A percentile compares a stretch with the other conserved stretches of the same genome.
These are phyloP conservation scores for Blastobotrys americana DNA, from an alignment of 805 yeast genomes.

Conservation along the genomic window DNA sequence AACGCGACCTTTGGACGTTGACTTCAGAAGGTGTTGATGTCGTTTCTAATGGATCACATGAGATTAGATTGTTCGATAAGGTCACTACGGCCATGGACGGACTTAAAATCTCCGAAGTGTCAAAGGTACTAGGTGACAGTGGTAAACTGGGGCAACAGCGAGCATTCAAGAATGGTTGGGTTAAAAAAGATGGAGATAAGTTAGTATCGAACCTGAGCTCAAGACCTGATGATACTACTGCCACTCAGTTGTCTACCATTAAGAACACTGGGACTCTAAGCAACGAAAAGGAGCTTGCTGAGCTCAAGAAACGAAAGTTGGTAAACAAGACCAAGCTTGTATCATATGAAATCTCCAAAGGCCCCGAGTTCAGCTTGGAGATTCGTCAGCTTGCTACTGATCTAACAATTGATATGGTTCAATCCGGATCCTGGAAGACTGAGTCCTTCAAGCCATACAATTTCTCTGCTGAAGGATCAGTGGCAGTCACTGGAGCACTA, in stretches of 20 bases:
- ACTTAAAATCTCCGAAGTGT: conserved; percentile 64
- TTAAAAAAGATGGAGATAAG: conserved; percentile 76
- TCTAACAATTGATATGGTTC: conserved; percentile 87
- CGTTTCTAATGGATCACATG: conserved; percentile 79
- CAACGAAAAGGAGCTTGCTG: conserved; percentile 52
- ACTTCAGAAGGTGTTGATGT: conserved; percentile 80
- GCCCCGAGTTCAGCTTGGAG: conserved; percentile 73
- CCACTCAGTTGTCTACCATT: conserved; percentile 53
- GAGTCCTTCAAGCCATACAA: conserved; percentile 90
- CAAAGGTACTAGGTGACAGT: conserved; percentile 57
- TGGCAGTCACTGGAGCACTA: conserved; percentile 82
- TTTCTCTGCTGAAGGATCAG: conserved; percentile 89
- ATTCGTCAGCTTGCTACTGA: conserved; percentile 85
- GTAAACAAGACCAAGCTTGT: conserved; percentile 61
- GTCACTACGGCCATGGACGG: conserved; percentile 71
- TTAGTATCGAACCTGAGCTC: conserved; percentile 47
- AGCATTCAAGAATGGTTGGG: conserved; percentile 98
- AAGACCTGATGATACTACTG: conserved; percentile 61
- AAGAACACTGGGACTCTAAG: conserved; percentile 46
- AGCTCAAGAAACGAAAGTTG: conserved; percentile 91
- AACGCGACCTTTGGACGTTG: conserved; percentile 66
- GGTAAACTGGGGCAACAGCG: conserved; percentile 95
- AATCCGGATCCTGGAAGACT: conserved; percentile 71
- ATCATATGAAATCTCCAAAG: conserved; percentile 72
- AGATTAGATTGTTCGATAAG: conserved; percentile 64